phyloP scores from a whole-genome alignment of 129 eudicot species.

The Pulicaria dysenterica region DNA sequence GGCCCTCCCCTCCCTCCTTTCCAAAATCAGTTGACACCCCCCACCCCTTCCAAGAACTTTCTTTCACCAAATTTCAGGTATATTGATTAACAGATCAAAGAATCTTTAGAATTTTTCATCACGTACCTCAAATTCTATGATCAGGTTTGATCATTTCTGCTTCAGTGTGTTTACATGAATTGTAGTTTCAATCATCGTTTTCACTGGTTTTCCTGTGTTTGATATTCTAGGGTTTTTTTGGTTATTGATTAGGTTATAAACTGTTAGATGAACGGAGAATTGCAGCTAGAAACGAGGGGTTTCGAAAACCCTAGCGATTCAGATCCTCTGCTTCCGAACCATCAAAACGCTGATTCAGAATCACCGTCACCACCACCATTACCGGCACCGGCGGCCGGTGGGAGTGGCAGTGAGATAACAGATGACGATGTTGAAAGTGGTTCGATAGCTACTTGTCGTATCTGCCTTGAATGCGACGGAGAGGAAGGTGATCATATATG shows the following conservation, averaged over 20 bases:
- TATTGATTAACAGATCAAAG: conserved; percentile 8
- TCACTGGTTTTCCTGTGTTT: conserved; percentile 18
- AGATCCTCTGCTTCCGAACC: conserved; percentile 67
- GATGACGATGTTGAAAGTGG: conserved; percentile 66
- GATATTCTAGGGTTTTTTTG: conserved; percentile 31
- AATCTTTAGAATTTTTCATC: conserved; percentile 1
- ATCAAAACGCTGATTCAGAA: conserved; percentile 15
- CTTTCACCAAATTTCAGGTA: conserved; percentile 20
- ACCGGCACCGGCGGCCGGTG: conserved; percentile 10
- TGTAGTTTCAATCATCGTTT: not conserved
- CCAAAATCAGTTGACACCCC: conserved; percentile 6
- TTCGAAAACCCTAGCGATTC: conserved; percentile 63
- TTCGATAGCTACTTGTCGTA: conserved; percentile 60
- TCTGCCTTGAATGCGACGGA: conserved; percentile 82
- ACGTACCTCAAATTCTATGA: not conserved
- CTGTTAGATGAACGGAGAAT: conserved; percentile 54
- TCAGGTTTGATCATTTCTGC: not conserved
- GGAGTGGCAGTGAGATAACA: conserved; percentile 27
- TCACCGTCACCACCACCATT: conserved; percentile 16
- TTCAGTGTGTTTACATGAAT: not conserved
- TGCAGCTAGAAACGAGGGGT: conserved; percentile 52
- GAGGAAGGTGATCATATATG: conserved; percentile 50
- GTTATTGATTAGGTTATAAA: conserved; percentile 15
- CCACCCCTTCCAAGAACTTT: not conserved
- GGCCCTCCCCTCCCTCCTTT: not conserved